Conservation (phyloP, 2,329 filamentous ascomycete species). For the Aschersonia sp. region DNA sequence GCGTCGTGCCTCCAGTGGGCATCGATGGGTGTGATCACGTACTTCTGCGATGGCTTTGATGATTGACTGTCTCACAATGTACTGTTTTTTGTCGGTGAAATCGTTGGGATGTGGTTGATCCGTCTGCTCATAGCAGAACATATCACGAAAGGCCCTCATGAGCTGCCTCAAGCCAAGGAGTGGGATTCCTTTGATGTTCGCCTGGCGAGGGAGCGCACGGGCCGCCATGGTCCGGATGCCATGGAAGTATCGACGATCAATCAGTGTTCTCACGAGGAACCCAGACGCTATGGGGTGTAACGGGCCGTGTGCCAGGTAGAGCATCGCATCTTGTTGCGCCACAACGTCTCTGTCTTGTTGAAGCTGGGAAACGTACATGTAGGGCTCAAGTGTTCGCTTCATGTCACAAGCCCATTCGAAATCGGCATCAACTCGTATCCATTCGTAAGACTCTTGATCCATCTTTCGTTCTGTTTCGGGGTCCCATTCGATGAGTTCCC, state of each 20-base stretch:
- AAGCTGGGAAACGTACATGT: slow-evolving; percentile 96
- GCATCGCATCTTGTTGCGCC: slow-evolving; percentile 64
- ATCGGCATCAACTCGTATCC: slow-evolving; percentile 95
- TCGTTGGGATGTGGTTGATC: slow-evolving; percentile 79
- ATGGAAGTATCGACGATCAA: slow-evolving; percentile 87
- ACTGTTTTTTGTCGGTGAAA: slow-evolving; percentile 74
- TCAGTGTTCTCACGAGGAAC: slow-evolving; percentile 74
- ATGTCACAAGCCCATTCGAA: slow-evolving; percentile 95
- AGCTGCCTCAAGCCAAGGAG: slow-evolving; percentile 77
- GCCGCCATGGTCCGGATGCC: slow-evolving; percentile 82
- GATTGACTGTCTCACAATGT: slow-evolving; percentile 73
- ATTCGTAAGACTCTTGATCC: slow-evolving; percentile 94
- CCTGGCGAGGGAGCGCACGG: slow-evolving; percentile 61
- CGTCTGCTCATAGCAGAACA: slow-evolving; percentile 72
- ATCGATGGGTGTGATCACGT: slow-evolving; percentile 57
- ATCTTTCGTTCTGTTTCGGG: slow-evolving; percentile 78
- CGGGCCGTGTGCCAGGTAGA: slow-evolving; percentile 53
- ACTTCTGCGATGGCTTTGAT: slow-evolving; percentile 67
- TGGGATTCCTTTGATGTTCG: slow-evolving; percentile 46
- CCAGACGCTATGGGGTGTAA: slow-evolving; percentile 75
- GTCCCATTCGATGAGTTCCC: slow-evolving; percentile 81
- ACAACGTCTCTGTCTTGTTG: slow-evolving; percentile 96
- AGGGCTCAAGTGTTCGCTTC: slow-evolving; percentile 67
- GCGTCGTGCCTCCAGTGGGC: slow-evolving; percentile 62
- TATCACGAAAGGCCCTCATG: slow-evolving; percentile 69